Evolutionary conservation across 257 asterid species (phyloP).

Genomic region (Ligustrum vulgare): DNA sequence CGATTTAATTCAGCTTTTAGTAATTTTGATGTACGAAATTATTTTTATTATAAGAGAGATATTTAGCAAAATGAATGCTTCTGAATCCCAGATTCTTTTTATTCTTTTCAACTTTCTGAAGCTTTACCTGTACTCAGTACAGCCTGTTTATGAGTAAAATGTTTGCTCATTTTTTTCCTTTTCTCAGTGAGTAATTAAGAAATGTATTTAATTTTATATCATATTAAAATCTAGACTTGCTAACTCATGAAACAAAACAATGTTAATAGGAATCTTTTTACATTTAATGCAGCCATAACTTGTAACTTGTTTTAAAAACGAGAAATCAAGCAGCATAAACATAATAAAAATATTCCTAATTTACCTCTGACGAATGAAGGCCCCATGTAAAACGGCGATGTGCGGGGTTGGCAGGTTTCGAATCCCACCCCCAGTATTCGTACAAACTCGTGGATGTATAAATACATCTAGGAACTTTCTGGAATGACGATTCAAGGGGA

Average conservation of each 20-base stretch:
- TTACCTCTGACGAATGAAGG: slow-evolving; percentile 61
- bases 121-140: neutral
- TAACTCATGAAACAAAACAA: too few species aligned
- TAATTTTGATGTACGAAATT: too few species aligned
- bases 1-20: neutral
- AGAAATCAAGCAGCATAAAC: slow-evolving; percentile 1
- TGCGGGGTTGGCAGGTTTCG: slow-evolving; percentile 58
- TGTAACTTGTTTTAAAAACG: slow-evolving; percentile 1
- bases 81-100: neutral
- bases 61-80: too few species aligned
- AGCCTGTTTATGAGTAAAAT: neutral
- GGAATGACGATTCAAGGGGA: slow-evolving; percentile 73
- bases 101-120: neutral
- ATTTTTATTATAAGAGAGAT: too few species aligned
- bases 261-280: neutral
- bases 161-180: neutral
- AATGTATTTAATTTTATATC: neutral
- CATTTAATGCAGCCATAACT: slow-evolving; percentile 8
- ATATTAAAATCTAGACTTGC: neutral
- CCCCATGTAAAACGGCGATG: slow-evolving; percentile 76
- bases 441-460: slow-evolving; percentile 65
- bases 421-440: slow-evolving; percentile 75
- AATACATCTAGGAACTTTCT: slow-evolving; percentile 66
- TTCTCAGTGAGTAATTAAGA: neutral
- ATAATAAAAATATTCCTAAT: neutral